Base-by-base conservation (phyloP, 2,329 filamentous ascomycete genomes). In the Hymenoscyphus salicellus region DNA sequence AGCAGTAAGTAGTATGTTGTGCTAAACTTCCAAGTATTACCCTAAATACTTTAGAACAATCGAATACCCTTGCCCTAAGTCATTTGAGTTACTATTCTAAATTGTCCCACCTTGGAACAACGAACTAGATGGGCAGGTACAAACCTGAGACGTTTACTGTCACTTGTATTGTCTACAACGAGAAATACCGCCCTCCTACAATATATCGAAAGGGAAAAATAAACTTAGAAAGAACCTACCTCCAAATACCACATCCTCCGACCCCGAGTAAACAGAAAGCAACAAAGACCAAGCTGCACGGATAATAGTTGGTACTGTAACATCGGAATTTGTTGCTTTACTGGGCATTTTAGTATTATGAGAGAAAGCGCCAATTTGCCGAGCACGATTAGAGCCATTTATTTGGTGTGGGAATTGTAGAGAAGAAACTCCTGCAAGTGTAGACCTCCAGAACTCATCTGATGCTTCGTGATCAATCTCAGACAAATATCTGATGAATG, bases 401-500 rank as follows among this genome's bases (percentile, higher is more conserved):
- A 83, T 61, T 86, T 83, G 61, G 30, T 61, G 16, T 20, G 65
- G 65, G 36, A 62, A 67, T 32, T 58, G 36, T 33, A 58, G 26
- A 23, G 63, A 56, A 56, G 23, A 16, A 10, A 56, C 28, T n/a
- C 57, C 65, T 8, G 63, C 59, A 11, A 68, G 60, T 11, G 49
- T 56, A 17, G 59, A 52, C n/a, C 38, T 63, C 64, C 66, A 68
- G 36, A 64, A 68, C 10, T 60, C 36, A 33, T 62, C 60, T 6
- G 62, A 58, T 28, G 62, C 49, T 14, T 58, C 41, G 11, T 33
- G 8, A 57, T 69, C 62, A 5, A 76, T 76, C n/a, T 78, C 75
- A 3, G 67, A 74, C 17, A 83, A 72, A 63, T 80, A 78, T 63
- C 78, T 78, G 70, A 83, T 79, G 65, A 83, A 83, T n/a, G 33